Base-by-base conservation (phyloP, 495 filamentous ascomycete genomes). In the Aspergillus homomorphus region DNA sequence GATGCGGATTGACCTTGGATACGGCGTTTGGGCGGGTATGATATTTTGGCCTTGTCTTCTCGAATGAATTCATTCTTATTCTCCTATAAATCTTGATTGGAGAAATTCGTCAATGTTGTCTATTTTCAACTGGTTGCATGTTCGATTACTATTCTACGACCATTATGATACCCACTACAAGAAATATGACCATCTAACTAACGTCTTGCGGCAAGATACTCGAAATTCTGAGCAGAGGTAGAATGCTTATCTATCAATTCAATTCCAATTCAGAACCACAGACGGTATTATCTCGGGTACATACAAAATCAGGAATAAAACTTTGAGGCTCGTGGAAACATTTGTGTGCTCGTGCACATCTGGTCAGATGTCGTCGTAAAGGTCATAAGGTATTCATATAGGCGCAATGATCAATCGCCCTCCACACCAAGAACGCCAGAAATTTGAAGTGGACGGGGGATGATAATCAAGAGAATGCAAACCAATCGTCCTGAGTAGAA, bases 311-410 rank as follows among this genome's bases (percentile, higher is more conserved):
- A 20, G 46, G 54, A 62, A 63, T 49, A 65, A 63, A 61, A 55
- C 64, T 53, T 62, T 63, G 65, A 68, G 51, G 65, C 66, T 71
- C 62, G 63, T 69, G 66, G 70, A 71, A 67, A 69, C 71, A 69
- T 10, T 73, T 54, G 66, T 68, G 74, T 73, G 68, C 62, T 74
- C 75, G 73, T 76, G 70, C 74, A 73, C 73, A 73, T 76, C 74
- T 72, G 76, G 67, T 62, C 70, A 69, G 54, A 62, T 63, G 45
- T 77, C 70, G 64, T 77, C 68, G 70, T 73, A 69, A 75, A 75
- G 63, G 69, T 78, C 73, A 66, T 78, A 66, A 70, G 60, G 68
- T 69, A 65, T 64, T 74, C 72, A 68, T 72, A 58, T 62, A 62
- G 63, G 60, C 62, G 60, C 65, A 62, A 61, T 61, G 61, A 64